Evolutionary conservation across 768 basidiomycete genomes (phyloP).

Genomic region (Kwoniella shandongensis): DNA sequence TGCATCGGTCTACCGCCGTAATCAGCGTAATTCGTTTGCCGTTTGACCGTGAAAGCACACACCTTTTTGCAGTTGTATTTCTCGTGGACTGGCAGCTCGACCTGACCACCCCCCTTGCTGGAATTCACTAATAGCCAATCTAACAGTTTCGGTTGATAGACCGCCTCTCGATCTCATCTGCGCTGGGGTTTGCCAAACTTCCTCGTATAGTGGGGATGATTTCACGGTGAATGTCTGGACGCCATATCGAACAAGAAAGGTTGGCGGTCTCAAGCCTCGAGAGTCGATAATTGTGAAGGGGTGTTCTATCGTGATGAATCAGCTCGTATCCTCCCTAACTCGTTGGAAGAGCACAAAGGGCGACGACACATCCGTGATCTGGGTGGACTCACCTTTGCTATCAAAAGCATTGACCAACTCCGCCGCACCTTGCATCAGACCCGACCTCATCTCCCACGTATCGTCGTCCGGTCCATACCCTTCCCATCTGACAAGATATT

Average conservation of each 20-base stretch:
- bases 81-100: too few species aligned
- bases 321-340: background rate
- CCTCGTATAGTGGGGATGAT: conserved; percentile 10
- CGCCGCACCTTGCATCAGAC: conserved; percentile 18
- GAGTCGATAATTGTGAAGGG: conserved; percentile 22
- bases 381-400: conserved; percentile 21
- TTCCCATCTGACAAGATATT: conserved; percentile 36
- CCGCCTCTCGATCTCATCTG: conserved; percentile 5
- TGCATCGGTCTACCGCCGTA: background rate
- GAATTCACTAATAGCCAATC: background rate
- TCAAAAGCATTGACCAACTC: conserved; percentile 19
- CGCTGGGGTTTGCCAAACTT: conserved; percentile 14
- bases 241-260: conserved; percentile 17
- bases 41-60: background rate
- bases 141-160: background rate
- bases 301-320: conserved; percentile 1
- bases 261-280: background rate
- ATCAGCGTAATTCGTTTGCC: background rate
- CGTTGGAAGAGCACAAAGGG: background rate
- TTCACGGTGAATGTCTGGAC: background rate
- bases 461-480: conserved; percentile 33
- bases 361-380: too few species aligned
- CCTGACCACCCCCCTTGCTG: conserved; percentile 1
- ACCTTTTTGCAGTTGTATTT: background rate
- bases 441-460: conserved; percentile 30